phyloP scores from a whole-genome alignment of 768 basidiomycete genomes.

The Pleurotus sapidus region DNA sequence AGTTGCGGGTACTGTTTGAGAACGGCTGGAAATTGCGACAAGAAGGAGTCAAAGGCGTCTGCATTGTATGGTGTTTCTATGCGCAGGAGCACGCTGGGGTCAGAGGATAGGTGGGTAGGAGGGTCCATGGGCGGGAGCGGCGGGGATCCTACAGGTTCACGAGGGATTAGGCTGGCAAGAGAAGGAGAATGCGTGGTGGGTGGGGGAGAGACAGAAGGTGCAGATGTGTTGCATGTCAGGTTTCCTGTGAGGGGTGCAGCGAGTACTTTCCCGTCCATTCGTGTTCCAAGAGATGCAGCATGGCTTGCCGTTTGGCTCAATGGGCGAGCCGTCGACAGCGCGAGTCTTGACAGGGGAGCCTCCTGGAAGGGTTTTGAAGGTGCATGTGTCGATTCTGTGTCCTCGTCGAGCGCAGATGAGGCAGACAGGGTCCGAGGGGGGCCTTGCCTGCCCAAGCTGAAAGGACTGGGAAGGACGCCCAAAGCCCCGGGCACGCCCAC shows the following conservation, averaged over 20 bases:
- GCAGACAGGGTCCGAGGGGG: constrained; percentile 6
- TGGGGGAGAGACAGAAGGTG: too few species aligned
- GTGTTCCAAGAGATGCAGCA: too few species aligned
- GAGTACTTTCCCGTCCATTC: too few species aligned
- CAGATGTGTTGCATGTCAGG: too few species aligned
- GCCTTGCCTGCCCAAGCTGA: constrained; percentile 10
- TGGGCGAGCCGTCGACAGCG: too few species aligned
- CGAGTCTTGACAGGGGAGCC: background rate
- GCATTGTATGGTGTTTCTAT: constrained; percentile 28
- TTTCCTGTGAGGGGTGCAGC: too few species aligned
- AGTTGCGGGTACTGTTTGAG: constrained; percentile 25
- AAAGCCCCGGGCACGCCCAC: background rate
- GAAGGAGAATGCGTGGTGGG: constrained; percentile 9
- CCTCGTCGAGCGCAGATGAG: constrained; percentile 7
- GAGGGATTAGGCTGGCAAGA: background rate
- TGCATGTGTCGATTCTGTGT: background rate
- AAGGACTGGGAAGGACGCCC: background rate
- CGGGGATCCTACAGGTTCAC: too few species aligned
- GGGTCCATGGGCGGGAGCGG: too few species aligned
- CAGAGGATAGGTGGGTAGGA: too few species aligned
- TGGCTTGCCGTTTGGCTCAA: too few species aligned
- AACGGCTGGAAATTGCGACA: too few species aligned
- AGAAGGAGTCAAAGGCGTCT: constrained; percentile 16
- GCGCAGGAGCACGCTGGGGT: background rate
- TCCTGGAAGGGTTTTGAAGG: background rate